phyloP scores from a whole-genome alignment of 106 monocot genomes.

The Dactylorhiza incarnata region DNA sequence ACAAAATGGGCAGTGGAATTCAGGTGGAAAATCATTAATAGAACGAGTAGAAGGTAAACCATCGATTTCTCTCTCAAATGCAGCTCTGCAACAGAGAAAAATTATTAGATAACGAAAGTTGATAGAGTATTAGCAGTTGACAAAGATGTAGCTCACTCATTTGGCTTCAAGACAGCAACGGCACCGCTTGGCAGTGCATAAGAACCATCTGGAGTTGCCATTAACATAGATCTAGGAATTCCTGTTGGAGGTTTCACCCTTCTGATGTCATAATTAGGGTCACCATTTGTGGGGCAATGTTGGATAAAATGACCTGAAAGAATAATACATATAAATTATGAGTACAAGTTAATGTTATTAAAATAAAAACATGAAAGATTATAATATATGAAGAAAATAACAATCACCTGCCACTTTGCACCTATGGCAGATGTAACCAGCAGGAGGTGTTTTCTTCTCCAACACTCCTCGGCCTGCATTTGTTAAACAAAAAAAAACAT shows the following conservation, averaged over 20 bases:
- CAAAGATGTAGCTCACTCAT: constrained; percentile 53
- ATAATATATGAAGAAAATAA: background rate
- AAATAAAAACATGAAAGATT: background rate
- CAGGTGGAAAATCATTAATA: constrained; percentile 72
- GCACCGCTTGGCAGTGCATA: constrained; percentile 92
- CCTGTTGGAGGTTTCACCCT: constrained; percentile 82
- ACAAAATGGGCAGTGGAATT: constrained; percentile 83
- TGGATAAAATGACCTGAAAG: constrained; percentile 87
- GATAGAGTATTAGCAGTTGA: background rate
- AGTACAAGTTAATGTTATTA: background rate
- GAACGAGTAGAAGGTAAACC: constrained; percentile 75
- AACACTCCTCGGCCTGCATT: constrained; percentile 48
- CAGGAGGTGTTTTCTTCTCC: constrained; percentile 74
- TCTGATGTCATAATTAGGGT: constrained; percentile 70
- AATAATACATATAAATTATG: background rate
- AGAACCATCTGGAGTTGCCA: constrained; percentile 91
- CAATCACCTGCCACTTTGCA: constrained; percentile 75
- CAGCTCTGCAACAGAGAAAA: constrained; percentile 44
- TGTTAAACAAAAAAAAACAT: background rate
- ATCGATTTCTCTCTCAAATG: constrained; percentile 96
- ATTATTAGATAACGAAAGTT: no score
- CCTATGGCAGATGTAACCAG: constrained; percentile 91
- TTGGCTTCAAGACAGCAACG: constrained; percentile 90
- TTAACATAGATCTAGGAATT: constrained; percentile 88
- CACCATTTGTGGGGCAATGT: constrained; percentile 87